phyloP scores from a whole-genome alignment of 208 protist genomes.

The Balamuthia mandrillaris region DNA sequence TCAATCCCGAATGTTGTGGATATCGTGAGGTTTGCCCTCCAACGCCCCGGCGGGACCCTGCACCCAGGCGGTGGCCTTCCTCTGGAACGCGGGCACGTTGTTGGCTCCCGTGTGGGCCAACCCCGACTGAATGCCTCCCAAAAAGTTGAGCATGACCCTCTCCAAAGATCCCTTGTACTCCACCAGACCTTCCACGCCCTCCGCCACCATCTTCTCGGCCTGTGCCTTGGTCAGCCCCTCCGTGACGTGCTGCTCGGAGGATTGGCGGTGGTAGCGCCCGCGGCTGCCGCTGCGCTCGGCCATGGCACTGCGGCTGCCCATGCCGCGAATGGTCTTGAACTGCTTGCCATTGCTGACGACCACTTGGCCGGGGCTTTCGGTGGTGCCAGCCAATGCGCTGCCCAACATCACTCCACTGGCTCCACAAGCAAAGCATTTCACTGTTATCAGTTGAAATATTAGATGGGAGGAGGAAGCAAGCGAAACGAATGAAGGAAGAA shows the following conservation, averaged over 20 bases:
- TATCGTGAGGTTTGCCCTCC: constrained; percentile 15
- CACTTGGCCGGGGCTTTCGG: constrained; percentile 49
- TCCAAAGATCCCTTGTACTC: constrained; percentile 52
- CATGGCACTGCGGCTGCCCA: constrained; percentile 93
- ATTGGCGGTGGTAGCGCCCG: constrained; percentile 29
- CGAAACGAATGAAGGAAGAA: too few species aligned
- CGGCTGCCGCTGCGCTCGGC: constrained; percentile 61
- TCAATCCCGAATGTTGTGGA: neutral
- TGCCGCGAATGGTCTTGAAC: constrained; percentile 92
- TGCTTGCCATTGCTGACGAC: constrained; percentile 63
- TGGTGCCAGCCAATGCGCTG: constrained; percentile 61
- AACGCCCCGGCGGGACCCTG: neutral
- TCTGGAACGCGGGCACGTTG: constrained; percentile 9
- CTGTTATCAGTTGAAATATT: too few species aligned
- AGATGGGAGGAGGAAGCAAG: too few species aligned
- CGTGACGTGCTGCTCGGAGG: constrained; percentile 23
- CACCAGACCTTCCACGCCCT: constrained; percentile 52
- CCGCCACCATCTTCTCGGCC: constrained; percentile 46
- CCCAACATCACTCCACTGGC: constrained; percentile 68
- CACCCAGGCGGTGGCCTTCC: neutral
- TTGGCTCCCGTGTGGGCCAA: constrained; percentile 14
- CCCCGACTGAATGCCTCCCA: constrained; percentile 55
- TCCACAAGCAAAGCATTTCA: neutral
- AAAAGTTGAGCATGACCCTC: constrained; percentile 38
- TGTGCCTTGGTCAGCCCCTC: constrained; percentile 49